Evolutionary conservation across 2,329 filamentous ascomycete species (phyloP).

Genomic region (Botrytis porri): DNA sequence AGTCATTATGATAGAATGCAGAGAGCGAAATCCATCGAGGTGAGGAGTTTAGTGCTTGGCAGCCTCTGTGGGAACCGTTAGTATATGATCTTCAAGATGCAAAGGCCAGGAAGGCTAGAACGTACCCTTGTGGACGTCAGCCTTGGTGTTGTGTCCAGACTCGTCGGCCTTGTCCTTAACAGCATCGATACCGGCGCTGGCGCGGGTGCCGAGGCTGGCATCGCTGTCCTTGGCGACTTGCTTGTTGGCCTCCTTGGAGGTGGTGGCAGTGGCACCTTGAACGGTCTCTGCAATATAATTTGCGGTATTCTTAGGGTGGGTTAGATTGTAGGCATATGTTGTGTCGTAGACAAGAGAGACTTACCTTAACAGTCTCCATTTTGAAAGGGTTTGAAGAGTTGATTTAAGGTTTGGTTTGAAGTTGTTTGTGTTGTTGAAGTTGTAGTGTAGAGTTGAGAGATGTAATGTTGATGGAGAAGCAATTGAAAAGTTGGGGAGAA

Average conservation of each 20-base stretch:
- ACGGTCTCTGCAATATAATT: slow-evolving; percentile 57
- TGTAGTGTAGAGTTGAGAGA: slow-evolving; percentile 23
- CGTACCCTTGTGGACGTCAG: slow-evolving; percentile 48
- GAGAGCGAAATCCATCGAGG: neutral
- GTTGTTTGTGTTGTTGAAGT: slow-evolving; percentile 24
- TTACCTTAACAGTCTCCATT: slow-evolving; percentile 41
- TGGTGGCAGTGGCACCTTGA: slow-evolving; percentile 47
- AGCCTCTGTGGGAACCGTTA: slow-evolving; percentile 32
- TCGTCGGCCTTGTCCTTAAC: slow-evolving; percentile 52
- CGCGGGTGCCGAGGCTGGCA: slow-evolving; percentile 45
- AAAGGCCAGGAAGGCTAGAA: neutral
- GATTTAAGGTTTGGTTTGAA: slow-evolving; percentile 24
- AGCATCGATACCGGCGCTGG: slow-evolving; percentile 51
- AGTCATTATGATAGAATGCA: slow-evolving; percentile 17
- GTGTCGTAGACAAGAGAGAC: too few species aligned
- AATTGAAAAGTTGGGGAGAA: neutral
- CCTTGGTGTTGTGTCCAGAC: slow-evolving; percentile 48
- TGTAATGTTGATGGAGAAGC: slow-evolving; percentile 22
- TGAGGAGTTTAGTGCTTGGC: slow-evolving; percentile 37
- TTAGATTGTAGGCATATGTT: too few species aligned
- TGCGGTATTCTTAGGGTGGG: too few species aligned
- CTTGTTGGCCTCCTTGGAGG: slow-evolving; percentile 60
- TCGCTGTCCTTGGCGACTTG: slow-evolving; percentile 51
- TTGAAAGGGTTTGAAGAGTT: slow-evolving; percentile 27
- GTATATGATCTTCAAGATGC: neutral